These are phyloP conservation scores for Lenwebbia sp. DNA, from an alignment of 345 rosid genomes.

Conservation along the genomic window DNA sequence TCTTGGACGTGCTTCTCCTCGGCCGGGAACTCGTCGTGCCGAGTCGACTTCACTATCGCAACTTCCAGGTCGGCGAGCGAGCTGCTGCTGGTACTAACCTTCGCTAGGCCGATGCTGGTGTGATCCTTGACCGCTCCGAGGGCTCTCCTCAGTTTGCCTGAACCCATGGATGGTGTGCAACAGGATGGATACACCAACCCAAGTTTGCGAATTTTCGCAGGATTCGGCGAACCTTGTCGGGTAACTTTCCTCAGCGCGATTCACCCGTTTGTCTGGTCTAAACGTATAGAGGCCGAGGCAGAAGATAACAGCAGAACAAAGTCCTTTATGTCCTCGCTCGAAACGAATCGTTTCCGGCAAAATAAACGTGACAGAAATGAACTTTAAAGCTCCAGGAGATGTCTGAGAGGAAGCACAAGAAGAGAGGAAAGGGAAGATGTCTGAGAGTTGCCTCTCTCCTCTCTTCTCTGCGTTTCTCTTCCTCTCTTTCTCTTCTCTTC, in stretches of 20 bases:
- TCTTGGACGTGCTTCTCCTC: constrained; percentile 72
- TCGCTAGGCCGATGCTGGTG: constrained; percentile 83
- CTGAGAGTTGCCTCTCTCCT: not conserved
- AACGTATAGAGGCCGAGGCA: not conserved
- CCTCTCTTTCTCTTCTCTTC: not conserved
- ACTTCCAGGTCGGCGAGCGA: constrained; percentile 64
- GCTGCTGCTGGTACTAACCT: constrained; percentile 48
- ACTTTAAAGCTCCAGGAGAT: not conserved
- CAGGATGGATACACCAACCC: not conserved
- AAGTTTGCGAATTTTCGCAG: not conserved
- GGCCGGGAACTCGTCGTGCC: constrained; percentile 80
- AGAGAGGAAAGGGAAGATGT: not conserved
- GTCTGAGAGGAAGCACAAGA: not conserved
- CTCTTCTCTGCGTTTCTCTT: not conserved
- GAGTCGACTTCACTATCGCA: constrained; percentile 80
- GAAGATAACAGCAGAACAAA: not conserved
- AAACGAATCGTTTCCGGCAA: not conserved
- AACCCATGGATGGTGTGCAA: constrained; percentile 31
- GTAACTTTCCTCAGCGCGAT: not conserved
- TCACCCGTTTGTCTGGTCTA: not conserved
- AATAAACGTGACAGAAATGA: not conserved
- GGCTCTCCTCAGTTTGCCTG: constrained; percentile 61
- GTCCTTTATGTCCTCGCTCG: not conserved
- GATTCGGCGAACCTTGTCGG: not conserved
- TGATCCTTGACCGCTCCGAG: constrained; percentile 83